These are phyloP conservation scores for Citrus medica DNA, from an alignment of 345 rosid species.

Conservation along the genomic window DNA sequence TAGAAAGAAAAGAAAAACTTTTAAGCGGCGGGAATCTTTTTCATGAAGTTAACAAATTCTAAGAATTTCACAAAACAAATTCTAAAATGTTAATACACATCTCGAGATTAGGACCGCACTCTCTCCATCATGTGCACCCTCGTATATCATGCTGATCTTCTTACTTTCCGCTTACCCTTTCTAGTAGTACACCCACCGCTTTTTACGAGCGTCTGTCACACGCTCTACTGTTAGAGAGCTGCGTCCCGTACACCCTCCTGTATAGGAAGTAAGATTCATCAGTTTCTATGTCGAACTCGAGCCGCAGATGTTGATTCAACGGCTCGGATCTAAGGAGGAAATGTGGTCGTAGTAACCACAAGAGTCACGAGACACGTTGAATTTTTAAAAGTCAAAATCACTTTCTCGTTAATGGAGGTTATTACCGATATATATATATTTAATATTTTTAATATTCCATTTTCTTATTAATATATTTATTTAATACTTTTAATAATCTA, in stretches of 20 bases:
- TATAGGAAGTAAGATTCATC: neutral
- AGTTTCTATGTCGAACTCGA: neutral
- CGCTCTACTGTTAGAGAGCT: neutral
- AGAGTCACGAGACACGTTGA: constrained; percentile 15
- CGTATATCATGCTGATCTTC: neutral
- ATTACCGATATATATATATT: neutral
- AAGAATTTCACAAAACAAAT: neutral
- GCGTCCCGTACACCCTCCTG: neutral
- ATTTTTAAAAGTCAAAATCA: constrained; percentile 14
- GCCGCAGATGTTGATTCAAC: neutral
- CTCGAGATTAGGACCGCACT: constrained; percentile 16
- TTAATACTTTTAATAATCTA: neutral
- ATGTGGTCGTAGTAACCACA: neutral
- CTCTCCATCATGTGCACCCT: constrained; percentile 15
- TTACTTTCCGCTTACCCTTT: neutral
- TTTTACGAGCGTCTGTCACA: neutral
- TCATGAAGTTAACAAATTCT: neutral
- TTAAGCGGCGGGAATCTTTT: neutral
- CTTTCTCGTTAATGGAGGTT: constrained; percentile 27
- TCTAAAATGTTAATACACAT: neutral
- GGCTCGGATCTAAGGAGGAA: neutral
- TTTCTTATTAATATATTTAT: neutral
- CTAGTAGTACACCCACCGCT: neutral
- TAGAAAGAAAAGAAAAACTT: no score
- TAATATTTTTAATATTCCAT: neutral